Evolutionary conservation across 164 flowering plant species (phyloP), one percentile per base, ranked within the genome.

Genomic region (Dillenia suffruticosa): DNA sequence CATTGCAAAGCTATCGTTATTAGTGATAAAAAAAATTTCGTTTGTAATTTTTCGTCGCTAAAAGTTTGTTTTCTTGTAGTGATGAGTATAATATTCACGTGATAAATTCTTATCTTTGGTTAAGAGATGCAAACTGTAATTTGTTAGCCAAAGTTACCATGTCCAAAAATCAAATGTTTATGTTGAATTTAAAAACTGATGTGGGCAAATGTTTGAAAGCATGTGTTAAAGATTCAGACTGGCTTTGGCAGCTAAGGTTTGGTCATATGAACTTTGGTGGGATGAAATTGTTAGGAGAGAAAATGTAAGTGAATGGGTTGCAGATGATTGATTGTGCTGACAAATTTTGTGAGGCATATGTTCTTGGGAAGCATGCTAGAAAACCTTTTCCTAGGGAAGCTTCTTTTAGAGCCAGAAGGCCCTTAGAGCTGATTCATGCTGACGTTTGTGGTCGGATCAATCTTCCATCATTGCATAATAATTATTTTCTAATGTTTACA

Each of bases 391-490:
- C 62, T 1, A 53, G 16, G 13, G 54, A 60, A 43, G 8, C 64
- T 47, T 7, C 0, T 6, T 46, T 40, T 6, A 16, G 56, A 44
- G 70, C 65, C 1, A 49, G 12, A 1, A 50, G 15, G 56, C 62
- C 61, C 15, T 55, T 64, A 5, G 46, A 64, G 14, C 44, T 26
- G 24, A n/a, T 49, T 5, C 48, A 52, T 32, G n/a, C 47, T 19
- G 56, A 67, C 19, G 44, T 67, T 6, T 67, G 70, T 13, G 61
- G 70, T 5, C 61, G 46, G 2, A 55, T 61, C 43, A 15, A 13
- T 6, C 60, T 61, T n/a, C 8, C 10, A 8, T 67, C 56, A 0
- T 11, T 24, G 13, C 61, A 61, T 45, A 44, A 49, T 1, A 61
- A 22, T 8, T 67, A 67, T 57, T 61, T 67, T 45, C 8, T 67